Base-by-base conservation (phyloP, 495 filamentous ascomycete species). In the Daldinia decipiens region DNA sequence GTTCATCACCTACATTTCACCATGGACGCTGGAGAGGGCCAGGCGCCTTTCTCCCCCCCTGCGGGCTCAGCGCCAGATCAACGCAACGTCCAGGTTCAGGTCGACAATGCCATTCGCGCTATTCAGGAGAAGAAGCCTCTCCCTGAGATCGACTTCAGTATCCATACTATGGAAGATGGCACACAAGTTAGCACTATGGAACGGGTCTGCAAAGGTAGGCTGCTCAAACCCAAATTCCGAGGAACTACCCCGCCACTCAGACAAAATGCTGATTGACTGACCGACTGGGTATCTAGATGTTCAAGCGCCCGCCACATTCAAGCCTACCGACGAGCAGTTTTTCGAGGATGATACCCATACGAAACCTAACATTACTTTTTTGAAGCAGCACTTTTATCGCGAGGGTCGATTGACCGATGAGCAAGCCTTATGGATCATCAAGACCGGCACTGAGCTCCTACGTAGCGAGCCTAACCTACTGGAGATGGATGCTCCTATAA, bases 401-500 rank as follows among this genome's bases (percentile, higher is more conserved):
- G 95, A 99, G 85, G 95, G 95, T 43, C 92, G 95, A 72, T 85
- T 99, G 69, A 97, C 95, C 57, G 94, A 99, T 72, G 95, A 98
- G 56, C 95, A 99, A 82, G 95, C 95, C 50, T 84, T 99, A 81
- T 98, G 90, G 89, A 99, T 99, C 71, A 91, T 99, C 79, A 84
- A 90, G 67, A 86, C 87, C 58, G 95, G 95, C 62, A 92, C 92
- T 39, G 89, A 97, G 76, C 78, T 98, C 32, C 84, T 99, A 59
- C 89, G 88, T 68, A 83, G 88, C 43, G 95, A 99, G 81, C 95
- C 95, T 36, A 99, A 98, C 79, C 84, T 99, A 54, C 87, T 99
- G 66, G 95, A 99, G 84, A 98, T 99, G 95, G 95, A 99, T 82
- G 95, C 95, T 32, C 95, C 95, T 29, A 99, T 99, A 78, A 99